phyloP scores from a whole-genome alignment of 83 land plant species.

The Diphasiastrum complanatum region DNA sequence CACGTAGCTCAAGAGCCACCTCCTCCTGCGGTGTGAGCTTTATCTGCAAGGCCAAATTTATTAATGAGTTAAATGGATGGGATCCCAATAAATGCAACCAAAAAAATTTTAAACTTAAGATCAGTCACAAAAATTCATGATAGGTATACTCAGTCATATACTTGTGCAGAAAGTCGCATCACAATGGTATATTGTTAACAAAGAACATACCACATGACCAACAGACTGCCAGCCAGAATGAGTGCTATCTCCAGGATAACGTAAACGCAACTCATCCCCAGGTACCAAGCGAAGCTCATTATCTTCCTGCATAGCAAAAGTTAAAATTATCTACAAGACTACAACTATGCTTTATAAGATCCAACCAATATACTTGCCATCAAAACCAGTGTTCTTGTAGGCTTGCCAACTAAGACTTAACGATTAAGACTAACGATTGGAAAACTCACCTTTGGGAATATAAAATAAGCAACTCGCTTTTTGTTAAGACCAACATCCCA shows the following conservation, averaged over 20 bases:
- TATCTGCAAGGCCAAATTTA: constrained; percentile 43
- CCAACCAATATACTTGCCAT: too few species aligned
- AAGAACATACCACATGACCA: constrained; percentile 99
- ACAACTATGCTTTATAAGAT: background rate
- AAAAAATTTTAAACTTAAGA: constrained; percentile 2
- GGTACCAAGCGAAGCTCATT: constrained; percentile 98
- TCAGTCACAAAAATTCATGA: too few species aligned
- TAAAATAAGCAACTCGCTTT: constrained; percentile 96
- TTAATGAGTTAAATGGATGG: too few species aligned
- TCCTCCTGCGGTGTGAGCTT: constrained; percentile 98
- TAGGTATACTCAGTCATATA: too few species aligned
- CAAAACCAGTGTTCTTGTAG: too few species aligned
- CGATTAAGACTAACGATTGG: background rate
- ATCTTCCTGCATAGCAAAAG: constrained; percentile 57
- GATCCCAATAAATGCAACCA: background rate
- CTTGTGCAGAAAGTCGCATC: too few species aligned
- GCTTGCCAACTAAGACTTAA: background rate
- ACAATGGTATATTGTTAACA: too few species aligned
- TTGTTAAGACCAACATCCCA: constrained; percentile 99
- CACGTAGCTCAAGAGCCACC: constrained; percentile 97
- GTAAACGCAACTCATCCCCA: constrained; percentile 91
- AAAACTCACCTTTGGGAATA: constrained; percentile 80
- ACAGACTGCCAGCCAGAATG: constrained; percentile 99
- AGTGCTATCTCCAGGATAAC: constrained; percentile 89
- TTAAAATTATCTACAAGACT: background rate